Percentiles rank a stretch among this genome's conserved stretches.
Evolutionary conservation across 116 monocot genomes (phyloP).

Genomic region (Posidonia oceanica): DNA sequence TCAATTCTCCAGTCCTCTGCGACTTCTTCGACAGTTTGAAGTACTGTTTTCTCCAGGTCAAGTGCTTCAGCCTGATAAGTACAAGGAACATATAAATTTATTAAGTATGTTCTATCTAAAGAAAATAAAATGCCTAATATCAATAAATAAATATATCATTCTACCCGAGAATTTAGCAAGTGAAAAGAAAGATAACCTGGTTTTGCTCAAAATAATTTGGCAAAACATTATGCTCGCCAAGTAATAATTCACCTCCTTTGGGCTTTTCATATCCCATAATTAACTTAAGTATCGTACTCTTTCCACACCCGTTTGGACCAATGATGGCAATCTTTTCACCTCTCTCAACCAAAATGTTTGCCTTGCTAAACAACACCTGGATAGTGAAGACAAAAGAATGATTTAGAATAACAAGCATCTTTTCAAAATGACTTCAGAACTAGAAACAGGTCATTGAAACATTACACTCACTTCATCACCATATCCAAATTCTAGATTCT

Average conservation of each 20-base stretch:
- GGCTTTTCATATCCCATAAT: constrained; percentile 84
- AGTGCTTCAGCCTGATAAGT: constrained; percentile 83
- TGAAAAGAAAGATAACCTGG: constrained; percentile 41
- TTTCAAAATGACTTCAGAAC: not conserved
- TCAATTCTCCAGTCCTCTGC: constrained; percentile 95
- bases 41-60: constrained; percentile 88
- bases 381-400: not conserved
- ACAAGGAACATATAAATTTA: not conserved
- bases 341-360: constrained; percentile 74
- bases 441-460: not conserved
- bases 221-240: constrained; percentile 92
- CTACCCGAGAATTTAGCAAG: not conserved
- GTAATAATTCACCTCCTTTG: constrained; percentile 53
- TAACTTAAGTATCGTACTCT: constrained; percentile 83
- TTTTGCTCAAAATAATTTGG: constrained; percentile 99
- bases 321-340: constrained; percentile 96
- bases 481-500: constrained; percentile 78
- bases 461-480: constrained; percentile 51
- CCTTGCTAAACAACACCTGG: constrained; percentile 66
- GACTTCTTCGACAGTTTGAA: constrained; percentile 78
- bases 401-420: not conserved
- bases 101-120: not conserved
- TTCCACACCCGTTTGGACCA: constrained; percentile 97
- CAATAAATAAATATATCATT: not conserved
- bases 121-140: not conserved